Percentiles rank a stretch among this genome's conserved stretches.
These are phyloP conservation scores for Xylaria bambusicola DNA, from an alignment of 495 filamentous ascomycete species.

Conservation along the genomic window DNA sequence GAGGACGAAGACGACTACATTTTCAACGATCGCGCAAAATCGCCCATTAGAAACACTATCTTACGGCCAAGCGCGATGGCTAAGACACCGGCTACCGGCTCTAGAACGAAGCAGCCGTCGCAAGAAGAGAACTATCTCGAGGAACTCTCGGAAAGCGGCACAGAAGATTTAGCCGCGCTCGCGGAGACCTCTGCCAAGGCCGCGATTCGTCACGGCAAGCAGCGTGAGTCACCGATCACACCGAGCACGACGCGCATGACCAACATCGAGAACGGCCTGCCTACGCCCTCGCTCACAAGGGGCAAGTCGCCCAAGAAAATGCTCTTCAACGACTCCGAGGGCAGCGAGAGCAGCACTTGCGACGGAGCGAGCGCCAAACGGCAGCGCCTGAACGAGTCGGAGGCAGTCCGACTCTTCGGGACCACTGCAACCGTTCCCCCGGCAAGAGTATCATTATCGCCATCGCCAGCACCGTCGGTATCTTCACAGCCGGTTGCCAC, in stretches of 20 bases:
- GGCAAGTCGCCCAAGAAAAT: conserved; percentile 23
- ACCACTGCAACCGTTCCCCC: conserved; percentile 10
- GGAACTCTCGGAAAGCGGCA: conserved; percentile 27
- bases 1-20: neutral
- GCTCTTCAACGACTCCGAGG: conserved; percentile 20
- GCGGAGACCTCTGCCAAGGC: conserved; percentile 19
- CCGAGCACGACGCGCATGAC: neutral
- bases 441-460: no score
- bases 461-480: neutral
- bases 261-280: conserved; percentile 21
- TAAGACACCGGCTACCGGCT: neutral
- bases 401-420: conserved; percentile 5
- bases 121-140: conserved; percentile 20
- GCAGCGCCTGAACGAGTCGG: conserved; percentile 12
- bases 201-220: conserved; percentile 10
- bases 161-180: conserved; percentile 23
- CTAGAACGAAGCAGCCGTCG: conserved; percentile 25
- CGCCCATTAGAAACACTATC: neutral
- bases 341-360: neutral
- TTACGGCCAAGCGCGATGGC: neutral
- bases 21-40: neutral
- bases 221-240: conserved; percentile 5
- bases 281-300: conserved; percentile 30
- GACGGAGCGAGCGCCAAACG: conserved; percentile 1
- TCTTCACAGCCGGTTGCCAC: no score